Evolutionary conservation across 176 grass and related monocot genomes (phyloP), one percentile per base, ranked within the genome.

Genomic region (Raddia distichophylla): DNA sequence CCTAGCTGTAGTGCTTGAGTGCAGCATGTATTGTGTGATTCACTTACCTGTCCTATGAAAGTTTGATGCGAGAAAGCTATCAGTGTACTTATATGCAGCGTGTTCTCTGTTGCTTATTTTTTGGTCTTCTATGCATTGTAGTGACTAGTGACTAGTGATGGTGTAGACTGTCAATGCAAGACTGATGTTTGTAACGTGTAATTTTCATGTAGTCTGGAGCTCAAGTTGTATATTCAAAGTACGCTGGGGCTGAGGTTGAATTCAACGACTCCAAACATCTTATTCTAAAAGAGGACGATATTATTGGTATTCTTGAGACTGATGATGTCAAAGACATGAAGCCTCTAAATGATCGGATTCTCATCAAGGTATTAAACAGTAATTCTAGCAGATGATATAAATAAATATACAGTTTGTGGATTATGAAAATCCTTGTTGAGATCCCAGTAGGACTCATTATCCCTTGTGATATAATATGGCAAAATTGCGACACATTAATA

Each of bases 281-380:
- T 55, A 89, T 97, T 33, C 60, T 97, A 75, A 94, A 94, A 77
- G 94, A 97, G 69, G 94, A 97, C 43, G 94, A 97, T 60, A 85
- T 97, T 75, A 87, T 97, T 0, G 92, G 94, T 74, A 73, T 94
- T 80, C 92, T 97, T 8, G 87, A 94, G 50, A 88, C 77, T 0
- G 87, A 94, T 57, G 92, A 94, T 52, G 85, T 75, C 72, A 92
- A 97, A 83, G 94, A 97, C 60, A 71, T 97, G 75, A 94, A 94
- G 77, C 27, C 94, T 46, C 85, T 97, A 43, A 89, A 77, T 59
- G 87, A 96, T 7, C 83, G 88, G 17, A 80, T 96, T 86, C 88
- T 96, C 18, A 96, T 96, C 84, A 93, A 96, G 93, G 93, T 95
- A 86, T 61, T n/a, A n/a, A n/a, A n/a, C n/a, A n/a, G n/a, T n/a